Evolutionary conservation across 805 yeast genomes (phyloP), one percentile per base, ranked within the genome.

Genomic region (Teunomyces barrocoloradensis): DNA sequence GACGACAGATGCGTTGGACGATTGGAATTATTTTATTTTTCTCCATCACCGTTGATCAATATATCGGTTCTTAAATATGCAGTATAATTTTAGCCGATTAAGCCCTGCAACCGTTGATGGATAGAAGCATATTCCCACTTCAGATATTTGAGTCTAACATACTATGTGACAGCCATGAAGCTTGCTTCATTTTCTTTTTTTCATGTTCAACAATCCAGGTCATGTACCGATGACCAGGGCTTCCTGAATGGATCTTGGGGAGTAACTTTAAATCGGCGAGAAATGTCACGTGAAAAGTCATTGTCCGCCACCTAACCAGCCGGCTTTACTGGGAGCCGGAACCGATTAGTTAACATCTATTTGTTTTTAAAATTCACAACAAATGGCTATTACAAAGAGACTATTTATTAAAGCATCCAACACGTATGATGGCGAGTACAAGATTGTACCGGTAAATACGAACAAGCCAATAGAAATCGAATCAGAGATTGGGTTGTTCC

Each of bases 371-470:
- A 34, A 17, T 12, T 10, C 13, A 32, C 38, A 30, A 39, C 28
- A 21, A 32, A 48, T 45, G 49, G 17, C 53, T 3, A 37, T 50
- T 38, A 42, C 46, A 21, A 70, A 70, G 51, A 51, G 73, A 47
- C 58, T 73, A 46, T 50, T 64, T 11, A 65, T 73, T 17, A 62
- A 56, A 27, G 74, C 67, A 0, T 50, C 71, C 6, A 54, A 61
- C 18, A 49, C 47, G 29, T 68, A 66, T 44, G 60, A 59, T 12
- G 17, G 39, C 2, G 57, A 51, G 9, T 57, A 54, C 37, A 57
- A 58, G 38, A 50, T 64, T 3, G 74, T 78, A 1, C 75, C 80
- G 0, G 73, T 80, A 11, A 79, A 79, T 52, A 60, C 77, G 1
- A 66, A 66, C 29, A 49, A 45, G 2, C 73, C 75, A 1, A 48